A percentile compares a stretch with the other conserved stretches of the same genome.
phyloP scores from a whole-genome alignment of 148 eudicot genomes.

The Vaccinium macrocarpon region DNA sequence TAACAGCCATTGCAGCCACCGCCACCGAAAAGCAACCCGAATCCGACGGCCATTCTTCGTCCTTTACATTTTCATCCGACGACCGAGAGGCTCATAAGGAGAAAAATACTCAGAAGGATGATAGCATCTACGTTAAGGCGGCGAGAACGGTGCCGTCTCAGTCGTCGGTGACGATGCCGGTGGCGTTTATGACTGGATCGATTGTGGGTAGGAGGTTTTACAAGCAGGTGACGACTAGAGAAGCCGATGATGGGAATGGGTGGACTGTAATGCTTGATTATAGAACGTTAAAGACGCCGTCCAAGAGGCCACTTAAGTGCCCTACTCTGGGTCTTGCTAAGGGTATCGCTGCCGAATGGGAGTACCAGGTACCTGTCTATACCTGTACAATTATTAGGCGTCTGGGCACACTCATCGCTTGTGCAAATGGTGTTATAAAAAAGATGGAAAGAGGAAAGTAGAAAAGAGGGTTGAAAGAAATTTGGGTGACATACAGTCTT shows the following conservation, averaged over 20 bases:
- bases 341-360: conserved; percentile 96
- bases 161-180: conserved; percentile 79
- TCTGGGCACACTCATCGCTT: background rate
- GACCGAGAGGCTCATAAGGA: conserved; percentile 4
- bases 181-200: conserved; percentile 90
- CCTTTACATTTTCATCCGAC: conserved; percentile 51
- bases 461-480: no score
- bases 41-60: conserved; percentile 28
- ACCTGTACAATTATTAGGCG: background rate
- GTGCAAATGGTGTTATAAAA: background rate
- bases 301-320: conserved; percentile 68
- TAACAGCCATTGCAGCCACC: conserved; percentile 24
- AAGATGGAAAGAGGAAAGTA: background rate
- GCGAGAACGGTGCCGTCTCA: conserved; percentile 27
- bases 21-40: conserved; percentile 26
- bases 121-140: conserved; percentile 38
- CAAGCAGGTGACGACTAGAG: conserved; percentile 64
- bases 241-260: conserved; percentile 78
- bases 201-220: conserved; percentile 81
- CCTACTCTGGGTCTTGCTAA: conserved; percentile 70
- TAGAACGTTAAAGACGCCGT: conserved; percentile 78
- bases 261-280: conserved; percentile 95
- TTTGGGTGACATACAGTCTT: no score
- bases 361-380: conserved; percentile 54
- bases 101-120: conserved; percentile 6